These are phyloP conservation scores for Ophiostoma himal-ulmi DNA, from an alignment of 2,329 filamentous ascomycete species.

Conservation along the genomic window DNA sequence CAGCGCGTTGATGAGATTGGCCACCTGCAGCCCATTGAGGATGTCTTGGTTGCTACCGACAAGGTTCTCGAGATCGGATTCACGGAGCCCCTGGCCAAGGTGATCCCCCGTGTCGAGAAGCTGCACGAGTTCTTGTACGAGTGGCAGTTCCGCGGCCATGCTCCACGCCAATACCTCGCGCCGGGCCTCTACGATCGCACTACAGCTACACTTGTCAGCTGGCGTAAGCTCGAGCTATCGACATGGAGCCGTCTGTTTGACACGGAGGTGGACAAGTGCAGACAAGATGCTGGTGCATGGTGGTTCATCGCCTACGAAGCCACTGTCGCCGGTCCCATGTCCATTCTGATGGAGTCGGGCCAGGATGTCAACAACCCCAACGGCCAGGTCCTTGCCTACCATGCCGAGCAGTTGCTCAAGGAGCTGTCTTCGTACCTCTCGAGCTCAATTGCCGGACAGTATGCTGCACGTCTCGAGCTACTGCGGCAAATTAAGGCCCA, in stretches of 20 bases:
- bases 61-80: constrained; percentile 70
- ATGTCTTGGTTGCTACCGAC: constrained; percentile 70
- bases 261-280: constrained; percentile 69
- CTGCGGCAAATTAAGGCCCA: constrained; percentile 61
- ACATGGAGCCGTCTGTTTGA: constrained; percentile 90
- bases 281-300: constrained; percentile 78
- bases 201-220: constrained; percentile 74
- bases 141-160: constrained; percentile 84
- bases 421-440: constrained; percentile 75
- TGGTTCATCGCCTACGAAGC: constrained; percentile 96
- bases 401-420: constrained; percentile 64
- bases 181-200: constrained; percentile 66
- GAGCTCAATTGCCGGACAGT: constrained; percentile 76
- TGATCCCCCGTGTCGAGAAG: constrained; percentile 81
- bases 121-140: constrained; percentile 80
- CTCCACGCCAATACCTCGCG: constrained; percentile 71
- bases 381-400: constrained; percentile 44
- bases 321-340: constrained; percentile 67
- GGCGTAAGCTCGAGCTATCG: constrained; percentile 84
- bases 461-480: constrained; percentile 63
- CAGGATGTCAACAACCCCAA: constrained; percentile 36
- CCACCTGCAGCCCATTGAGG: constrained; percentile 68
- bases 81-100: constrained; percentile 76
- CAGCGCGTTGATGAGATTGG: constrained; percentile 59
- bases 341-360: constrained; percentile 52